phyloP scores from a whole-genome alignment of 495 filamentous ascomycete species.

The Talaromyces ruber region DNA sequence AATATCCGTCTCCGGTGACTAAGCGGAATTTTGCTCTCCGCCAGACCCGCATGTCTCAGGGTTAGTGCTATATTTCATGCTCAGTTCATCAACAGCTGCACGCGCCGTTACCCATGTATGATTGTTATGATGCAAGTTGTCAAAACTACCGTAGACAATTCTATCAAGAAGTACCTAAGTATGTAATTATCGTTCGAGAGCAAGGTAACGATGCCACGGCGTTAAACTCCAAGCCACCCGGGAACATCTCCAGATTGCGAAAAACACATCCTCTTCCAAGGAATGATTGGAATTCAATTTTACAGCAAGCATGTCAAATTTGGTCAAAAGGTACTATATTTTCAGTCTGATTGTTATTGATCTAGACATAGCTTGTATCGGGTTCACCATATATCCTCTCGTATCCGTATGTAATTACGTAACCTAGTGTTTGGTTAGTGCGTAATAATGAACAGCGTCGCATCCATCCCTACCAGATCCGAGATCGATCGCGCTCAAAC shows the following conservation, averaged over 20 bases:
- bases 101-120: background rate
- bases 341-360: background rate
- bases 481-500: background rate
- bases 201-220: background rate
- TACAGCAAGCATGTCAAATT: background rate
- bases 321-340: background rate
- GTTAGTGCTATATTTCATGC: background rate
- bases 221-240: background rate
- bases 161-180: background rate
- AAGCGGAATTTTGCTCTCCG: background rate
- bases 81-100: background rate
- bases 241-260: background rate
- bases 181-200: background rate
- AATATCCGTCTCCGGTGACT: background rate
- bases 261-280: background rate
- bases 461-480: background rate
- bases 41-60: background rate
- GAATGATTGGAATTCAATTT: background rate
- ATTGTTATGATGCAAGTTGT: background rate
- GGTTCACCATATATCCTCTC: background rate
- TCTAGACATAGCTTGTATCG: background rate
- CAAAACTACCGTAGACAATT: background rate
- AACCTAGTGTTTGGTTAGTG: background rate
- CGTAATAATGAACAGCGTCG: background rate
- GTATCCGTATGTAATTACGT: background rate